phyloP scores from a whole-genome alignment of 2,329 filamentous ascomycete genomes.

The Dactylonectria macrodidyma region DNA sequence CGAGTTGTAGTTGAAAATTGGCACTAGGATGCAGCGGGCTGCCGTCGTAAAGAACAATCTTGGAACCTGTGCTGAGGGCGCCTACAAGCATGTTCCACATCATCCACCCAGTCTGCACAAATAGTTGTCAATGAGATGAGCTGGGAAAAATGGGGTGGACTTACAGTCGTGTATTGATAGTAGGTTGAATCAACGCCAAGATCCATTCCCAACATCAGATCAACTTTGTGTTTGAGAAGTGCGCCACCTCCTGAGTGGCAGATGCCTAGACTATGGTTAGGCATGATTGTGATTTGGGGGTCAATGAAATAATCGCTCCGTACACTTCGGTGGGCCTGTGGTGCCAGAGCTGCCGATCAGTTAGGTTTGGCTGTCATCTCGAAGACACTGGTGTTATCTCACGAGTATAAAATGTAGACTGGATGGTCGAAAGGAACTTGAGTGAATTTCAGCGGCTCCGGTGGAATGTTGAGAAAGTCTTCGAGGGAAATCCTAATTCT shows the following conservation, averaged over 20 bases:
- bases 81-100: neutral
- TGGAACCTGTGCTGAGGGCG: neutral
- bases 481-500: too few relatives aligned
- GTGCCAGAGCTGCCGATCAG: neutral
- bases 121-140: neutral
- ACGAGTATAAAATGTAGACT: neutral
- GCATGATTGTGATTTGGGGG: neutral
- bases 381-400: neutral
- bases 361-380: neutral
- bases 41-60: neutral
- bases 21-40: neutral
- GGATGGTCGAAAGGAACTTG: neutral
- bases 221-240: neutral
- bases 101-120: neutral
- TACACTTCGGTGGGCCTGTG: neutral
- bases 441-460: neutral
- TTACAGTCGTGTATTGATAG: neutral
- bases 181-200: neutral
- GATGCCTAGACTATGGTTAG: neutral
- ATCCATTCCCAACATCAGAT: neutral
- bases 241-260: neutral
- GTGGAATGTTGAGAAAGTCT: neutral
- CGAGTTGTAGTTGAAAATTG: neutral
- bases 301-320: neutral
- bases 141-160: neutral